Conservation (phyloP, 331 rosid species). For the Spiraea crenata region DNA sequence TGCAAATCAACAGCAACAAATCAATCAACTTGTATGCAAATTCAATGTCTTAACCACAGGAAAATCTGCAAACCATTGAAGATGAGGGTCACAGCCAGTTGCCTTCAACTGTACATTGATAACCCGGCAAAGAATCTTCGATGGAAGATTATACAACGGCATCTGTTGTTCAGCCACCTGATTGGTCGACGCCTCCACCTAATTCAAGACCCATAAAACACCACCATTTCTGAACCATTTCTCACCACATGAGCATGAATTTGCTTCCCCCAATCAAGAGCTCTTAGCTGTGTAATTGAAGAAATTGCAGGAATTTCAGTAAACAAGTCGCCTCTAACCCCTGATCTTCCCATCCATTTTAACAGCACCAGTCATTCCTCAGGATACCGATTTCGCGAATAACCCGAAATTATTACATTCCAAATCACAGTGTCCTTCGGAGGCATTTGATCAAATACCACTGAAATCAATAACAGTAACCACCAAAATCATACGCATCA, state of each 20-base stretch:
- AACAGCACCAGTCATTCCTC: conserved; percentile 48
- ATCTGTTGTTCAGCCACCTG: conserved; percentile 90
- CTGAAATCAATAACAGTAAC: conserved; percentile 31
- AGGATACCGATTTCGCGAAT: conserved; percentile 35
- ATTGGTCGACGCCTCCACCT: conserved; percentile 98
- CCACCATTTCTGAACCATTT: conserved; percentile 44
- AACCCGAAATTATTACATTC: conserved; percentile 67
- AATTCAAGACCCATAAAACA: conserved; percentile 23
- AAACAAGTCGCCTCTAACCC: conserved; percentile 62
- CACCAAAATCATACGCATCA: conserved; percentile 30
- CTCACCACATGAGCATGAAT: conserved; percentile 66
- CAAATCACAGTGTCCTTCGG: conserved; percentile 69
- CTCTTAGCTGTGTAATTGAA: conserved; percentile 44
- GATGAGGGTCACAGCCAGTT: not conserved
- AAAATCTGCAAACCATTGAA: not conserved
- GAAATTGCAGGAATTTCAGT: conserved; percentile 70
- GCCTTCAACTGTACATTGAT: conserved; percentile 83
- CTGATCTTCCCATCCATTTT: conserved; percentile 48
- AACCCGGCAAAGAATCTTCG: conserved; percentile 85
- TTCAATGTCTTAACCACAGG: not conserved
- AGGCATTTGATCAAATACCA: conserved; percentile 59
- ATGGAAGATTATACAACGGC: conserved; percentile 79
- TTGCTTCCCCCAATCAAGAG: conserved; percentile 54
- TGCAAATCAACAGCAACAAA: conserved; percentile 20
- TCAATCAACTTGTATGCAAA: not conserved